A percentile compares a stretch with the other conserved stretches of the same genome.
Conservation (phyloP, 306 rosid genomes). For the Leucaena leucocephala region DNA sequence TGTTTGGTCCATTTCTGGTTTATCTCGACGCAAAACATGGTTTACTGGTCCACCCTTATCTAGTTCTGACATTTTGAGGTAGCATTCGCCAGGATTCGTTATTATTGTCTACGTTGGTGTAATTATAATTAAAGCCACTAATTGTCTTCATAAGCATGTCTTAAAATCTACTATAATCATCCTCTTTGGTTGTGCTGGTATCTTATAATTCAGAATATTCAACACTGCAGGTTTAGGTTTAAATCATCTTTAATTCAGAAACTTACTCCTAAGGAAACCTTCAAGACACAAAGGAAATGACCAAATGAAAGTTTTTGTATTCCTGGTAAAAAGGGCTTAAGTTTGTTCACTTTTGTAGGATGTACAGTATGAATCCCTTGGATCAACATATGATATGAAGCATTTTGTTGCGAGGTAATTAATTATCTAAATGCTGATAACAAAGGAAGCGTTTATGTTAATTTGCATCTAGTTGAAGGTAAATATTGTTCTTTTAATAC, state of each 20-base stretch:
- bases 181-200: neutral
- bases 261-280: neutral
- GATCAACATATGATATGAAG: slow-evolving; percentile 59
- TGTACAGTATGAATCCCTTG: slow-evolving; percentile 71
- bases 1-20: slow-evolving; percentile 36
- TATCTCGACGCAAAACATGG: neutral
- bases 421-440: slow-evolving; percentile 13
- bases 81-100: slow-evolving; percentile 32
- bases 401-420: slow-evolving; percentile 75
- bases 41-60: slow-evolving; percentile 8
- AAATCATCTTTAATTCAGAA: slow-evolving; percentile 10
- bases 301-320: neutral
- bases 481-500: slow-evolving; percentile 26
- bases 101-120: slow-evolving; percentile 23
- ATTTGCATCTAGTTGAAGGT: slow-evolving; percentile 39
- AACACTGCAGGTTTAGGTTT: slow-evolving; percentile 3
- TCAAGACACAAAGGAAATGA: neutral
- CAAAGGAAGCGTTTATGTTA: slow-evolving; percentile 3
- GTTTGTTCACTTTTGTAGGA: slow-evolving; percentile 58
- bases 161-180: neutral
- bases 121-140: slow-evolving; percentile 14
- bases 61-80: slow-evolving; percentile 38
- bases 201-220: neutral
- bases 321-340: neutral
- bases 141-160: neutral